phyloP scores from a whole-genome alignment of 1,284 basidiomycete species.

The Nidula niveotomentosa region DNA sequence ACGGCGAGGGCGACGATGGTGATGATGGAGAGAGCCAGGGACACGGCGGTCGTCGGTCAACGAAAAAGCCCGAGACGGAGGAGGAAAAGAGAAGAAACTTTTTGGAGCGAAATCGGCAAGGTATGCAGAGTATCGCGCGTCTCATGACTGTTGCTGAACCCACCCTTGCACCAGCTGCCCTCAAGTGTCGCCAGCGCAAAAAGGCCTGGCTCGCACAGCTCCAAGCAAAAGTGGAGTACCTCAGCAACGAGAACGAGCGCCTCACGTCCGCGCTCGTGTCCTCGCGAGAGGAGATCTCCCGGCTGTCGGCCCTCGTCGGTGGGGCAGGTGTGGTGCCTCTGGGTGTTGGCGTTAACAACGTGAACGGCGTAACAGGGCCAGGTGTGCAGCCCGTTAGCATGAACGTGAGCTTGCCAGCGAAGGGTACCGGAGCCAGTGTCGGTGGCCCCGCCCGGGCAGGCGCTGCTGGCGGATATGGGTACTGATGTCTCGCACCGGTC shows the following conservation, averaged over 20 bases:
- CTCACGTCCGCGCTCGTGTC: slow-evolving; percentile 76
- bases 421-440: slow-evolving; percentile 19
- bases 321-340: slow-evolving; percentile 38
- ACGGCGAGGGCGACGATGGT: slow-evolving; percentile 51
- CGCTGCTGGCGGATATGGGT: slow-evolving; percentile 35
- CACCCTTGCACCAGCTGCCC: slow-evolving; percentile 64
- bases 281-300: slow-evolving; percentile 78
- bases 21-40: slow-evolving; percentile 30
- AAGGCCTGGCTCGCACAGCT: slow-evolving; percentile 96
- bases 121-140: slow-evolving; percentile 39
- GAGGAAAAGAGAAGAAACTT: slow-evolving; percentile 96
- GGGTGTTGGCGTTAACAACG: slow-evolving; percentile 14
- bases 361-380: slow-evolving; percentile 18
- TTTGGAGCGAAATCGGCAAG: slow-evolving; percentile 92
- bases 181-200: slow-evolving; percentile 98
- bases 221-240: slow-evolving; percentile 91
- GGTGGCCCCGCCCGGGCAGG: slow-evolving; percentile 23
- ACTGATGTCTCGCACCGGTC: slow-evolving; percentile 17
- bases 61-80: slow-evolving; percentile 87
- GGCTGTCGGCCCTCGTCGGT: slow-evolving; percentile 67
- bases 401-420: slow-evolving; percentile 34
- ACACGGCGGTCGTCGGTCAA: slow-evolving; percentile 19
- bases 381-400: slow-evolving; percentile 39
- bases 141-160: slow-evolving; percentile 1
- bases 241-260: slow-evolving; percentile 93